Percentiles rank a stretch among this genome's conserved stretches.
Conservation (phyloP, 2,329 filamentous ascomycete species). For the Cladosporium phlei region DNA sequence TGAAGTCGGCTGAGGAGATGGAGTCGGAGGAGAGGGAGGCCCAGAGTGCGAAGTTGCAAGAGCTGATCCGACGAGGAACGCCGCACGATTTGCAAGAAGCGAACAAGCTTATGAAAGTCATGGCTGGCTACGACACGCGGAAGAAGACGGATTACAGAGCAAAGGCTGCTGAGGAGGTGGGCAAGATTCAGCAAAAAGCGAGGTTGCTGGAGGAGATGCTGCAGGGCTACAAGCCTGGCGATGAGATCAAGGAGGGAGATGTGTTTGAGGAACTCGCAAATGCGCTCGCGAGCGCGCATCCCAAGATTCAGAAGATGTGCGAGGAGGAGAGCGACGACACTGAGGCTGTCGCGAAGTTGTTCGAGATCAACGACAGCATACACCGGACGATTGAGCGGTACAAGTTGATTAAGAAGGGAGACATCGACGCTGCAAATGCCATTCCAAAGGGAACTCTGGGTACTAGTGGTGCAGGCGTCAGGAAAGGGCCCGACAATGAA, state of each 20-base stretch:
- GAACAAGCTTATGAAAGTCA: conserved; percentile 96
- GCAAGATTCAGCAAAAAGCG: conserved; percentile 93
- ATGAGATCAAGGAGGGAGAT: conserved; percentile 67
- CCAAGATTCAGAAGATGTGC: conserved; percentile 99
- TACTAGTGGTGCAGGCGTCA: conserved; percentile 58
- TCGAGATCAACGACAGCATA: conserved; percentile 99
- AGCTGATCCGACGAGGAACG: conserved; percentile 85
- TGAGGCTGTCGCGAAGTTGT: conserved; percentile 87
- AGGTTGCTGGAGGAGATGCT: conserved; percentile 87
- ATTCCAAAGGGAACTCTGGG: conserved; percentile 77
- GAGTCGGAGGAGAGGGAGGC: conserved; percentile 92
- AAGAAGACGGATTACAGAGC: conserved; percentile 97
- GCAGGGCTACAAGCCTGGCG: conserved; percentile 74
- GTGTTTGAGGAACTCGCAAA: conserved; percentile 80
- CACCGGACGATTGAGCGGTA: conserved; percentile 93
- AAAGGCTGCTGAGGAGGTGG: conserved; percentile 92
- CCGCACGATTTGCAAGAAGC: conserved; percentile 95
- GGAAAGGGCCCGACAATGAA: conserved; percentile 67
- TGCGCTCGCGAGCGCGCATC: conserved; percentile 85
- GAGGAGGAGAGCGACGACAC: conserved; percentile 97
- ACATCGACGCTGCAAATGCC: conserved; percentile 74
- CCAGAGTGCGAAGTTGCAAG: conserved; percentile 96
- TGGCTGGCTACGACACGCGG: conserved; percentile 94
- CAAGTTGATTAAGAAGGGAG: conserved; percentile 92
- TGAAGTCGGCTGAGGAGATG: conserved; percentile 97